Percentiles rank a stretch among this genome's conserved stretches.
phyloP scores from a whole-genome alignment of 208 protist species.

The Endotrypanum monterogeii region DNA sequence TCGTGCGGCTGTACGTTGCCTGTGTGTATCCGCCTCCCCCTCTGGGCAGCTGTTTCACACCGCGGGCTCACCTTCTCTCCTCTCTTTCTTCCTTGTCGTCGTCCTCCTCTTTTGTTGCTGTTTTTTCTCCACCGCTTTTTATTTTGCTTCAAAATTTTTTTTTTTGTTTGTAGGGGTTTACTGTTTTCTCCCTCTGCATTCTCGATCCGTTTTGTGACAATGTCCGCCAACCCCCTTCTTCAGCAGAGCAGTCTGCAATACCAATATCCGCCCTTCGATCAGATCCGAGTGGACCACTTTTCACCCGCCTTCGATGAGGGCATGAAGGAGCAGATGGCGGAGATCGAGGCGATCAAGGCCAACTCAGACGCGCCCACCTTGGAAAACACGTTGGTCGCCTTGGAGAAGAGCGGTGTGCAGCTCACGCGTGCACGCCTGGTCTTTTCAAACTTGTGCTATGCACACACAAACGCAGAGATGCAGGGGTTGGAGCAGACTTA shows the following conservation, averaged over 20 bases:
- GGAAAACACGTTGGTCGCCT: slow-evolving; percentile 50
- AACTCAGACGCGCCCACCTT: slow-evolving; percentile 38
- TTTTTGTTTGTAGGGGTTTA: too few species aligned
- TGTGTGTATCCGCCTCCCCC: too few species aligned
- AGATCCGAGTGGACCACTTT: slow-evolving; percentile 52
- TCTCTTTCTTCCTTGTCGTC: too few species aligned
- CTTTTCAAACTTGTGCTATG: slow-evolving; percentile 47
- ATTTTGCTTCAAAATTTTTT: not conserved
- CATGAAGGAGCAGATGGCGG: slow-evolving; percentile 46
- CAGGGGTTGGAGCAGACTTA: slow-evolving; percentile 49
- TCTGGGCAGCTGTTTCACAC: too few species aligned
- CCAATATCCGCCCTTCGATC: slow-evolving; percentile 44
- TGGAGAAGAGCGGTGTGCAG: slow-evolving; percentile 40
- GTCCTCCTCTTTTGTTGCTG: too few species aligned
- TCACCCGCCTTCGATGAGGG: slow-evolving; percentile 58
- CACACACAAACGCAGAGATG: slow-evolving; percentile 47
- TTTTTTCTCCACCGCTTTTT: too few species aligned
- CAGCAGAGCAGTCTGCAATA: slow-evolving; percentile 43
- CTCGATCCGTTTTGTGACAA: not conserved
- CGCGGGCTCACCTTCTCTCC: too few species aligned
- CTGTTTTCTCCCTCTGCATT: not conserved
- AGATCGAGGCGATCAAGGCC: slow-evolving; percentile 37
- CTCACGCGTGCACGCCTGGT: slow-evolving; percentile 24
- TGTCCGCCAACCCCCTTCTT: slow-evolving; percentile 45
- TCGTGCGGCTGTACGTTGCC: too few species aligned